Percentiles rank a stretch among this genome's conserved stretches.
Evolutionary conservation across 371 early-diverging fungal genomes (phyloP).

Genomic region (Mucor mucedo): DNA sequence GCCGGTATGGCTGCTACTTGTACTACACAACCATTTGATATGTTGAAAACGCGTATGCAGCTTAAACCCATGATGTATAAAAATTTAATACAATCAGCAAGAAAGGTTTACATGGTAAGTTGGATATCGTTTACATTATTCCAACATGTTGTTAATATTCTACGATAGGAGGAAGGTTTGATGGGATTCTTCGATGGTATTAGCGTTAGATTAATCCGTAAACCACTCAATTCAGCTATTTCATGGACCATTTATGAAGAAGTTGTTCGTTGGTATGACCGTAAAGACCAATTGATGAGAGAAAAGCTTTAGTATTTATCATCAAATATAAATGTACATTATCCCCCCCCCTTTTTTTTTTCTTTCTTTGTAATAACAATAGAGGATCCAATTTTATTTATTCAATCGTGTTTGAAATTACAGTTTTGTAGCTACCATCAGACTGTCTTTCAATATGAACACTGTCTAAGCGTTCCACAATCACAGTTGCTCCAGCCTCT

Average conservation of each 20-base stretch:
- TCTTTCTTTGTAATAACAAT: neutral
- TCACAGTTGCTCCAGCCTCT: slow-evolving; percentile 61
- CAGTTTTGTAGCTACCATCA: slow-evolving; percentile 18
- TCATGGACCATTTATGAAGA: slow-evolving; percentile 95
- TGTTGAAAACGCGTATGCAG: slow-evolving; percentile 94
- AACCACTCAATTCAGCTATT: slow-evolving; percentile 89
- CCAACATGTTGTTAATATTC: too few relatives aligned
- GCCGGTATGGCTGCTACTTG: slow-evolving; percentile 81
- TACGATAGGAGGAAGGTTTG: slow-evolving; percentile 56
- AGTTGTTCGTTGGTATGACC: slow-evolving; percentile 55
- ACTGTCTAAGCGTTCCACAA: slow-evolving; percentile 56
- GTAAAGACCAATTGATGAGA: slow-evolving; percentile 23
- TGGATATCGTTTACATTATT: too few relatives aligned
- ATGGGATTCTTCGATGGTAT: slow-evolving; percentile 88
- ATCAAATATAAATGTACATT: neutral
- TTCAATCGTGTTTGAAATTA: slow-evolving; percentile 2
- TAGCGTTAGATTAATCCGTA: slow-evolving; percentile 82
- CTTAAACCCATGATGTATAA: slow-evolving; percentile 77
- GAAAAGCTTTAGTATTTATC: slow-evolving; percentile 23
- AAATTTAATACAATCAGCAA: slow-evolving; percentile 65
- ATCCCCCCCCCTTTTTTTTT: neutral
- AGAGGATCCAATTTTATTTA: neutral
- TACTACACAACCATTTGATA: slow-evolving; percentile 93
- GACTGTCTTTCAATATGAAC: slow-evolving; percentile 39
- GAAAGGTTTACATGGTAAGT: slow-evolving; percentile 57